Base-by-base conservation (phyloP, 495 filamentous ascomycete species). In the Rusavskia elegans region DNA sequence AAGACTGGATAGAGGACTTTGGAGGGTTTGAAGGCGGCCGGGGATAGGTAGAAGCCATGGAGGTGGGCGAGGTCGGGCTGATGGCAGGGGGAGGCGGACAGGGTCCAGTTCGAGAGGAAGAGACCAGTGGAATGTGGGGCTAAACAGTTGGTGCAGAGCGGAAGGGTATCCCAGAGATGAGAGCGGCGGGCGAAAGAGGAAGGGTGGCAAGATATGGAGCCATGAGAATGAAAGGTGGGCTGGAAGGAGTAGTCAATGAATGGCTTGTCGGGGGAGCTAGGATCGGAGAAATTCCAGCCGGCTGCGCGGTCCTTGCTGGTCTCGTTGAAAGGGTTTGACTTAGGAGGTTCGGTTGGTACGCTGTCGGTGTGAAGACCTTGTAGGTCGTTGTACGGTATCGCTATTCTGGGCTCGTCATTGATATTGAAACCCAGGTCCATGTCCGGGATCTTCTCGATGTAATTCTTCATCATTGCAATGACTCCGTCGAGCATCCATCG, bases 361-460 rank as follows among this genome's bases (percentile, higher is more conserved):
- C 68, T 74, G 20, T 59, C 59, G 17, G 63, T 61, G 41, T 59
- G 70, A 20, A 77, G 56, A 7, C 59, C 56, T 6, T 68, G 51
- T 10, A 75, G 62, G 16, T 77, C 75, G 50, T 80, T 74, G 72
- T 79, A 84, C 3, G 85, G 81, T 1, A 85, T 78, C 2, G 87
- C 71, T 5, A 89, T 75, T 14, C 85, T 72, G n/a, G 86, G 84
- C 56, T 85, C 76, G 57, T 89, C 83, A 41, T 85, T 78, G 23
- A 87, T 59, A 61, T 92, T 93, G 66, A 93, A 81, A 0, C 83
- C 81, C 36, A 93, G 65, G 53, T 87, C 82, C 84, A 93, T 86
- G 49, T 86, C 76, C 1, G 85, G 86, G 5, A 93, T 72, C 57
- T 82, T 71, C 53, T 82, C 57, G n/a, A 73, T 71, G 51, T 89